Base-by-base conservation (phyloP, 164 flowering plant genomes). In the Chimonanthus salicifolius region DNA sequence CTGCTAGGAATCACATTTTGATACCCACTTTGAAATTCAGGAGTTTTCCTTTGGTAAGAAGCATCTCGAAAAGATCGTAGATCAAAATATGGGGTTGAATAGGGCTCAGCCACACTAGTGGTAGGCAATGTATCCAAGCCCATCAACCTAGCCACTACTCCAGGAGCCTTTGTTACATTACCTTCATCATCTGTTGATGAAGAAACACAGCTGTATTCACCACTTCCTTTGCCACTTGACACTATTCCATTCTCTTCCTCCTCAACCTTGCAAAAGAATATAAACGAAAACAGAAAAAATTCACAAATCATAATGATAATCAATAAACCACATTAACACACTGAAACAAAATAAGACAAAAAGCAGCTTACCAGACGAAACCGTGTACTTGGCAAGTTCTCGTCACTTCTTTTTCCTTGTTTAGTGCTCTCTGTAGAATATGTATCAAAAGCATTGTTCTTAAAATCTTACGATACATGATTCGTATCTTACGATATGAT, bases 61-160 rank as follows among this genome's bases (percentile, higher is more conserved):
- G 78, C 68, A 51, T 85, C 86, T 13, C 50, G 83, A 74, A 88
- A 84, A 66, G 97, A 88, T 50, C 75, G 85, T 21, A 88, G 60
- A 9, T 85, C 89, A 70, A 79, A 87, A 77, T 83, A 75, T 2
- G 97, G 95, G 74, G 86, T 85, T 51, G 85, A 78, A 64, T 82
- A 79, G 45, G 96, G 84, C 68, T 92, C 97, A 2, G 76, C 46
- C 66, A 66, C 65, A 75, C 62, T 79, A 18, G 88, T 78, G 60
- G 90, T 79, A n/a, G 99, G 99, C 82, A 94, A 76, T 6, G 93
- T 85, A 72, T 94, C 97, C 79, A 94, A 81, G 66, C 99, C 99
- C 99, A 96, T 96, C 64, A 96, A 97, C 81, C 94, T 83, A 16
- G 98, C 99, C 6, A 96, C 97, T 10, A 94, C 97, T 10, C 91